These are phyloP conservation scores for Chaetomiaceae sp. DNA, from an alignment of 2,329 filamentous ascomycete species.

Conservation along the genomic window DNA sequence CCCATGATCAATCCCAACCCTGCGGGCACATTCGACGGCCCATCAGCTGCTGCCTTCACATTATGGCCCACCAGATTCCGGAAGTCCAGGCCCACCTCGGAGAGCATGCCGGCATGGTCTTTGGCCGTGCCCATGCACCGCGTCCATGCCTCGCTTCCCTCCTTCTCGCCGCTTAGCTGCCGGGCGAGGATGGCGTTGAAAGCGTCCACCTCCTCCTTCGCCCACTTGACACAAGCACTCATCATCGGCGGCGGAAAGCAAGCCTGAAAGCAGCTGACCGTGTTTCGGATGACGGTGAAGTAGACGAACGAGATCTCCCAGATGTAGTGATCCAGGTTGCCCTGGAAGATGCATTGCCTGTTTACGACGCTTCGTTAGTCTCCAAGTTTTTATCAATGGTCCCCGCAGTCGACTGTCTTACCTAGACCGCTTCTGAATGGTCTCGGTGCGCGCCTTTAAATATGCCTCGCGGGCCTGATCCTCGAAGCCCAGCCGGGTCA, in stretches of 20 bases:
- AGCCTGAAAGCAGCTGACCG: slow-evolving; percentile 78
- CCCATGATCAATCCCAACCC: slow-evolving; percentile 39
- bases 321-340: slow-evolving; percentile 86
- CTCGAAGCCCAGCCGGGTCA: slow-evolving; percentile 83
- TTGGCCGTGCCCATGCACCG: slow-evolving; percentile 79
- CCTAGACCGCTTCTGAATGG: slow-evolving; percentile 80
- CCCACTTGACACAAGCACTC: slow-evolving; percentile 96
- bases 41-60: slow-evolving; percentile 29
- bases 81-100: slow-evolving; percentile 87
- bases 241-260: slow-evolving; percentile 85
- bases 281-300: slow-evolving; percentile 91
- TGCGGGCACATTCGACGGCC: slow-evolving; percentile 30
- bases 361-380: slow-evolving; percentile 25
- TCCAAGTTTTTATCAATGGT: too few species aligned
- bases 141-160: slow-evolving; percentile 69
- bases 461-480: slow-evolving; percentile 86
- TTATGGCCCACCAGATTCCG: slow-evolving; percentile 69
- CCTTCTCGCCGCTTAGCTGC: slow-evolving; percentile 82
- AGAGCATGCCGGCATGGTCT: slow-evolving; percentile 73
- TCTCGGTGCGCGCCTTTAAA: slow-evolving; percentile 69
- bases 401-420: too few species aligned
- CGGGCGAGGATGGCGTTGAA: slow-evolving; percentile 81
- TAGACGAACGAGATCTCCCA: slow-evolving; percentile 95
- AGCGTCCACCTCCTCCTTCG: slow-evolving; percentile 87
- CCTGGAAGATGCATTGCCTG: slow-evolving; percentile 92